Conservation (phyloP, 768 basidiomycete species). For the Suillus luteus region DNA sequence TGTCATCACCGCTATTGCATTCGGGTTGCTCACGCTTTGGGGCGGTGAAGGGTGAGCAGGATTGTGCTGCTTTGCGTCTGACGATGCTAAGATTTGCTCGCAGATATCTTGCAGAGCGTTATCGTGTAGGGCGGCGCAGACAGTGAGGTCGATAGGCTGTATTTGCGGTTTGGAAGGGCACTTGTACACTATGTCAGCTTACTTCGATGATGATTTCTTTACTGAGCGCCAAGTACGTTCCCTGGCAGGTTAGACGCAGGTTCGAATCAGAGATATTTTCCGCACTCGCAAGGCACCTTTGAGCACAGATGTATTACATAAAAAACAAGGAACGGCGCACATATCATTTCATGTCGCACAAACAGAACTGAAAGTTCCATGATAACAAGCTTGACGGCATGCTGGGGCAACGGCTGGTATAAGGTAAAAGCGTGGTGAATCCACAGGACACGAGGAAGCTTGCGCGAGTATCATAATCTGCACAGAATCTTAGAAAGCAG, state of each 20-base stretch:
- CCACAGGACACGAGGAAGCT: constrained; percentile 55
- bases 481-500: constrained; percentile 79
- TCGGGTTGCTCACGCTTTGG: constrained; percentile 61
- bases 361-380: constrained; percentile 27
- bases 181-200: constrained; percentile 1
- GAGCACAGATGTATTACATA: constrained; percentile 74
- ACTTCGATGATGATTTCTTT: neutral
- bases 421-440: constrained; percentile 80
- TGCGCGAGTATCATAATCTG: constrained; percentile 72
- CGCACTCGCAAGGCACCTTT: neutral
- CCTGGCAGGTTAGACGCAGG: neutral
- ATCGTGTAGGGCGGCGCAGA: constrained; percentile 28
- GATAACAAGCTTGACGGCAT: constrained; percentile 54
- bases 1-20: constrained; percentile 55
- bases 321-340: constrained; percentile 94
- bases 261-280: neutral
- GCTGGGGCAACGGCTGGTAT: constrained; percentile 45
- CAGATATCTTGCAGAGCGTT: constrained; percentile 45
- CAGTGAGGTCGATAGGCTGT: neutral
- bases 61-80: neutral
- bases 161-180: neutral
- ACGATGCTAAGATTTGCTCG: constrained; percentile 1
- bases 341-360: constrained; percentile 93
- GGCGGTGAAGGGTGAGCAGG: constrained; percentile 65
- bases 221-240: neutral